These are phyloP conservation scores for Hypoxylon lienhwacheense DNA, from an alignment of 495 filamentous ascomycete genomes.

Conservation along the genomic window DNA sequence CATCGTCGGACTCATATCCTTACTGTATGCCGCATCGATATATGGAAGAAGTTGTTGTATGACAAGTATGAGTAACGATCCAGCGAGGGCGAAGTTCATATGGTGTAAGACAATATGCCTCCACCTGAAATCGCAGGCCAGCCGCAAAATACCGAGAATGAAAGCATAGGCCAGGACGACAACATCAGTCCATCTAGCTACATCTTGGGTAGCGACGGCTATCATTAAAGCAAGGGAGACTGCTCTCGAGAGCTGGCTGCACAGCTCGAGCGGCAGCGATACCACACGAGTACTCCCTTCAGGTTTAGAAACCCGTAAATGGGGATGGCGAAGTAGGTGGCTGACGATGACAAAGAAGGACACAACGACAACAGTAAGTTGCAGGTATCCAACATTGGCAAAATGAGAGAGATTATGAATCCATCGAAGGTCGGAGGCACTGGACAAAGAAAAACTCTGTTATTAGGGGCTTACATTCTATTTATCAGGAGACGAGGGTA, in stretches of 20 bases:
- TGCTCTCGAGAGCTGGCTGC: slow-evolving; percentile 39
- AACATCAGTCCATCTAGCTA: slow-evolving; percentile 36
- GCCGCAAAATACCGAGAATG: slow-evolving; percentile 41
- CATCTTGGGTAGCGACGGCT: slow-evolving; percentile 25
- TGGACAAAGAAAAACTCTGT: slow-evolving; percentile 8
- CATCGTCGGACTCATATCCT: slow-evolving; percentile 20
- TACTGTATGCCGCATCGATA: slow-evolving; percentile 29
- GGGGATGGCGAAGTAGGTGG: slow-evolving; percentile 33
- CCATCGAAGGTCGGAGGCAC: slow-evolving; percentile 32
- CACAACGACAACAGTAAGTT: slow-evolving; percentile 32
- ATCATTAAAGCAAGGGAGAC: slow-evolving; percentile 38
- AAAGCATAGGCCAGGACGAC: slow-evolving; percentile 38
- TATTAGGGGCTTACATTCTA: slow-evolving; percentile 4
- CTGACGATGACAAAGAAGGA: slow-evolving; percentile 35
- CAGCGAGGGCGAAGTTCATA: slow-evolving; percentile 39
- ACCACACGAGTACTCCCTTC: slow-evolving; percentile 36
- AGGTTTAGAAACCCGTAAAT: slow-evolving; percentile 27
- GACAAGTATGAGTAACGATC: slow-evolving; percentile 33
- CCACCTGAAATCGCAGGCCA: slow-evolving; percentile 41
- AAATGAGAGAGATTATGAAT: slow-evolving; percentile 31
- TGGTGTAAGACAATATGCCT: slow-evolving; percentile 45
- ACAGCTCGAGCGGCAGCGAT: slow-evolving; percentile 38
- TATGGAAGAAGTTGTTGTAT: slow-evolving; percentile 40
- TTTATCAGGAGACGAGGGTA: background rate
- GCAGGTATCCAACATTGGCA: slow-evolving; percentile 36